phyloP scores from a whole-genome alignment of 164 flowering plant genomes.

The Cinnamomum chago region DNA sequence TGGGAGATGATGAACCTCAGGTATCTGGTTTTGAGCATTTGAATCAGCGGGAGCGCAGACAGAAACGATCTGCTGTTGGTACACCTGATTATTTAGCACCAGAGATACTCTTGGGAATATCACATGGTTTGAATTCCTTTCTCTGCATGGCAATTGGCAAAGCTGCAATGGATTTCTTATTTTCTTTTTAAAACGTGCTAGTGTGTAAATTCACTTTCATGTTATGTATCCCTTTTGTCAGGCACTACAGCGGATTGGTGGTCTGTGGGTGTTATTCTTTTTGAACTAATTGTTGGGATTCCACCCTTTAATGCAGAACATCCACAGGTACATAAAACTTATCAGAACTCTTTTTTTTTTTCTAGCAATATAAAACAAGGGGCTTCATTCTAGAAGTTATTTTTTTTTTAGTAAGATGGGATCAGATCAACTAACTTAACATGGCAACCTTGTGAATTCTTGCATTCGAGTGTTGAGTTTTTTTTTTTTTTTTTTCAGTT shows the following conservation, averaged over 20 bases:
- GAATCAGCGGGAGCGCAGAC: slow-evolving; percentile 63
- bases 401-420: not conserved
- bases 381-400: not conserved
- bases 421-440: not conserved
- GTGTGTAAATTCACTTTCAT: not conserved
- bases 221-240: slow-evolving; percentile 21
- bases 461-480: no score
- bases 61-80: slow-evolving; percentile 97
- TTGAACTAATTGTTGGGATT: slow-evolving; percentile 92
- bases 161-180: not conserved
- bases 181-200: not conserved
- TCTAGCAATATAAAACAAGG: not conserved
- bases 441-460: not conserved
- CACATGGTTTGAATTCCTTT: slow-evolving; percentile 63
- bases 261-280: slow-evolving; percentile 97
- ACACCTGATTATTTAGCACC: slow-evolving; percentile 99
- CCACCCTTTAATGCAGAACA: slow-evolving; percentile 99
- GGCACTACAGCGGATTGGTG: slow-evolving; percentile 99
- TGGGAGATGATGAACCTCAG: slow-evolving; percentile 67
- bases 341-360: not conserved
- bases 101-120: slow-evolving; percentile 96
- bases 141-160: not conserved
- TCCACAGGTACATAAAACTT: slow-evolving; percentile 70
- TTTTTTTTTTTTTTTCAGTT: no score
- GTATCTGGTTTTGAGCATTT: slow-evolving; percentile 44